phyloP scores from a whole-genome alignment of 2,329 filamentous ascomycete species.

The Ophiostoma populinum region DNA sequence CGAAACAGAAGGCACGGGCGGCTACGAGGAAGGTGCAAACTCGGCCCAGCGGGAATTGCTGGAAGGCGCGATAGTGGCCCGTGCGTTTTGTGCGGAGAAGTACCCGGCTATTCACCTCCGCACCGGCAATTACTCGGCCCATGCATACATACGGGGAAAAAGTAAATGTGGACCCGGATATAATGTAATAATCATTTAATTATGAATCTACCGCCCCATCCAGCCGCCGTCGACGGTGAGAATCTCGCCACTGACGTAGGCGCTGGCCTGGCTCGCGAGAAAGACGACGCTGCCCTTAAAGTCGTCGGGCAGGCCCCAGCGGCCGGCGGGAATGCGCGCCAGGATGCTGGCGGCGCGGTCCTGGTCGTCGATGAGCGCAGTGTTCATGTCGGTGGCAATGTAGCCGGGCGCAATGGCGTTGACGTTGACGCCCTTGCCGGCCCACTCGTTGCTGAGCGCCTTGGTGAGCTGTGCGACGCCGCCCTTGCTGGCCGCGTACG shows the following conservation, averaged over 20 bases:
- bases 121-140: too few species aligned
- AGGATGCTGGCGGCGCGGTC: conserved; percentile 56
- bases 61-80: too few species aligned
- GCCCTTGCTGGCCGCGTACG: conserved; percentile 75
- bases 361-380: conserved; percentile 56
- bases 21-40: too few species aligned
- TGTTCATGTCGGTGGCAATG: conserved; percentile 90
- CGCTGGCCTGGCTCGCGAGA: conserved; percentile 57
- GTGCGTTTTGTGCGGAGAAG: too few species aligned
- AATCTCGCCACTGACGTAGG: conserved; percentile 68
- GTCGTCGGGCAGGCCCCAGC: conserved; percentile 73
- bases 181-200: background rate
- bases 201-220: conserved; percentile 54
- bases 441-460: conserved; percentile 76
- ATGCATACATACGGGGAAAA: too few species aligned
- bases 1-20: too few species aligned
- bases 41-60: too few species aligned
- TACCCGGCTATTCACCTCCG: too few species aligned
- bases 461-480: conserved; percentile 75
- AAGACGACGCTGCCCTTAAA: conserved; percentile 74
- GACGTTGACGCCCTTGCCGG: conserved; percentile 58
- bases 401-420: conserved; percentile 86
- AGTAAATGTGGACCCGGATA: too few species aligned
- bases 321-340: conserved; percentile 62
- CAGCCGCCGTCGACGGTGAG: conserved; percentile 79